phyloP scores from a whole-genome alignment of 2,329 filamentous ascomycete genomes.

The Apiospora marii region DNA sequence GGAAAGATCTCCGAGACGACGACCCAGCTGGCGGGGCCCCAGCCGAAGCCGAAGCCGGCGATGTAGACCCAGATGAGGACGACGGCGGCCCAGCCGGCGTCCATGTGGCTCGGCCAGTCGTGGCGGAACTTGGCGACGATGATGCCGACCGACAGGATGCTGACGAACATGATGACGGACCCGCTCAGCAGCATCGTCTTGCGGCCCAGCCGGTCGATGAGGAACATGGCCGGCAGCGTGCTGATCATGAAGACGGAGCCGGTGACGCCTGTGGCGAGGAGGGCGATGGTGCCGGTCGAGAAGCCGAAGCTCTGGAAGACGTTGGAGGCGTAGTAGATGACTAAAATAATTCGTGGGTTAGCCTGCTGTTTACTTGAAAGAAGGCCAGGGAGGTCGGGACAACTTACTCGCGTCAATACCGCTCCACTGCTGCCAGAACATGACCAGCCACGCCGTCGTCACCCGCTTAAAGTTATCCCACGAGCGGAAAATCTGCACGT shows the following conservation, averaged over 20 bases:
- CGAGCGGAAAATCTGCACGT: conserved; percentile 56
- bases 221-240: conserved; percentile 53
- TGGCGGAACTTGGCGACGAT: conserved; percentile 57
- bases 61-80: conserved; percentile 66
- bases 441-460: conserved; percentile 56
- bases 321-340: conserved; percentile 57
- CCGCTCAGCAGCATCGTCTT: conserved; percentile 55
- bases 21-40: conserved; percentile 60
- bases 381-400: background rate
- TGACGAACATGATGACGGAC: conserved; percentile 52
- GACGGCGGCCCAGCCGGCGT: conserved; percentile 48
- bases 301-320: conserved; percentile 44
- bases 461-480: conserved; percentile 54
- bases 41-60: conserved; percentile 65
- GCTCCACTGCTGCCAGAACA: conserved; percentile 63
- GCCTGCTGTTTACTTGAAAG: too few relatives aligned
- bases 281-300: conserved; percentile 27
- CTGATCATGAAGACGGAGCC: conserved; percentile 44
- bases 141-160: conserved; percentile 59
- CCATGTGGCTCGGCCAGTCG: conserved; percentile 58
- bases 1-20: conserved; percentile 68
- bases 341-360: conserved; percentile 29
- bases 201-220: conserved; percentile 56
- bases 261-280: conserved; percentile 29
- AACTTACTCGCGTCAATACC: conserved; percentile 29